phyloP scores from a whole-genome alignment of 495 filamentous ascomycete genomes.

The Aspergillus asperescens region DNA sequence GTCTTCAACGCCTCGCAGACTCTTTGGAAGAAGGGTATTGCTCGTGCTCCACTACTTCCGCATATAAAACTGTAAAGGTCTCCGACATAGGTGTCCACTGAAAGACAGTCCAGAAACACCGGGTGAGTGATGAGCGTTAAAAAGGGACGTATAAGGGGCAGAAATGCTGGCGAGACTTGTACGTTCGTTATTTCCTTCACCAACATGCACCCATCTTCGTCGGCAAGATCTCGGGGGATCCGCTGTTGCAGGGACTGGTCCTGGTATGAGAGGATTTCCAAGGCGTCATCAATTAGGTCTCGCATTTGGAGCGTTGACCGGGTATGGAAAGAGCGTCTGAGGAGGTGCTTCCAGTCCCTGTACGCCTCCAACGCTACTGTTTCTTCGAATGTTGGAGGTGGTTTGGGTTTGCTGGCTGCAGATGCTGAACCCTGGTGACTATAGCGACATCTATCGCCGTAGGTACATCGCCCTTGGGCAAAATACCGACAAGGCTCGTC shows the following conservation, averaged over 20 bases:
- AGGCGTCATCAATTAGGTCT: no score
- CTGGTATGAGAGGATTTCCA: neutral
- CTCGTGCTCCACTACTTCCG: neutral
- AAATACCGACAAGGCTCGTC: no score
- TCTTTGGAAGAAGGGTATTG: neutral
- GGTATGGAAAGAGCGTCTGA: no score
- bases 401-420: no score
- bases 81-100: neutral
- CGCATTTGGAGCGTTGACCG: no score
- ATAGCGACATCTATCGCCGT: no score
- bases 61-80: conserved; percentile 2
- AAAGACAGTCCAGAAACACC: neutral
- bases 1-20: no score
- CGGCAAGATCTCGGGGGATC: conserved; percentile 1
- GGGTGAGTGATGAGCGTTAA: neutral
- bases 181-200: neutral
- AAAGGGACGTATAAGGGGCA: neutral
- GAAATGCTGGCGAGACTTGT: neutral
- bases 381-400: no score
- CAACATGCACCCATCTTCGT: neutral
- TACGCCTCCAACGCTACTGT: no score
- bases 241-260: neutral
- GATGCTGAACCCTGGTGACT: no score
- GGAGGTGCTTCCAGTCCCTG: no score
- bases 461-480: no score